Conservation (phyloP, 148 eudicot genomes). For the Silene latifolia region DNA sequence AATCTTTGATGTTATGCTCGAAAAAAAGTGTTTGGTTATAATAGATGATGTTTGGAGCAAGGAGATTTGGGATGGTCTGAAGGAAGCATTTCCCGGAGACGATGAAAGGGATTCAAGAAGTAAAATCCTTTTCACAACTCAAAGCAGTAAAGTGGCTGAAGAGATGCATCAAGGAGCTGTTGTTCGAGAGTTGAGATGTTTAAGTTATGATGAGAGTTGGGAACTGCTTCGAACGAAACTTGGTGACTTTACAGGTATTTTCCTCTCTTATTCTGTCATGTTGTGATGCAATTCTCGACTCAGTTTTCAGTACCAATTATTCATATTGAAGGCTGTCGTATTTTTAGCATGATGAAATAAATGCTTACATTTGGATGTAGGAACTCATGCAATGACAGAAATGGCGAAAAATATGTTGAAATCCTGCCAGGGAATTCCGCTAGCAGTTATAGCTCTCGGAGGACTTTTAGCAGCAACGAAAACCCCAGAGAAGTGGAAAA, state of each 20-base stretch:
- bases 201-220: conserved; percentile 29
- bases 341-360: no score
- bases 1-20: conserved; percentile 28
- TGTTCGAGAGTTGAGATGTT: conserved; percentile 21
- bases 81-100: conserved; percentile 30
- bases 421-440: conserved; percentile 43
- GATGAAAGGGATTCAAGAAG: conserved; percentile 21
- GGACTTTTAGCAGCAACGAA: conserved; percentile 38
- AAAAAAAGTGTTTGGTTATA: conserved; percentile 42
- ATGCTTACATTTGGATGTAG: conserved; percentile 13
- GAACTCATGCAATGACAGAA: conserved; percentile 23
- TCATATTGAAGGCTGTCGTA: no score
- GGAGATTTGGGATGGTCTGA: conserved; percentile 33
- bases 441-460: conserved; percentile 43
- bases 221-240: conserved; percentile 27
- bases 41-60: conserved; percentile 39
- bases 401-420: conserved; percentile 37
- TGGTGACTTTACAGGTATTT: conserved; percentile 10
- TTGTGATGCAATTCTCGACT: no score
- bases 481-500: conserved; percentile 34
- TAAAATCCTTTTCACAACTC: conserved; percentile 26
- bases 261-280: neutral
- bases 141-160: conserved; percentile 16
- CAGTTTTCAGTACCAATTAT: no score
- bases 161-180: conserved; percentile 10